These are phyloP conservation scores for Lippia alba DNA, from an alignment of 305 asterid genomes.

Conservation along the genomic window DNA sequence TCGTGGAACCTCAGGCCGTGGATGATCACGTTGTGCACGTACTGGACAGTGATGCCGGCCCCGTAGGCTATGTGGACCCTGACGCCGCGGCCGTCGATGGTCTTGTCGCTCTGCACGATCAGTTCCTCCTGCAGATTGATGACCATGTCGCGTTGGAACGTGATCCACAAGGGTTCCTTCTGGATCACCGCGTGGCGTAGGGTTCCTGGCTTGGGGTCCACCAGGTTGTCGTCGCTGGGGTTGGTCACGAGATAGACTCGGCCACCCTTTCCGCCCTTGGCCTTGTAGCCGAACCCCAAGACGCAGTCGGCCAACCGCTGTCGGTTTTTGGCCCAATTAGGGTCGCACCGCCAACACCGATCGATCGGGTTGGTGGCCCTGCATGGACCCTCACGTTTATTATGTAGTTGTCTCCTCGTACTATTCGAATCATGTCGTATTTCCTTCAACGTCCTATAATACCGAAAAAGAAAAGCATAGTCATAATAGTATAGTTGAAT, in stretches of 20 bases:
- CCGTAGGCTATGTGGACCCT: conserved; percentile 58
- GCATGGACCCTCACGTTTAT: conserved; percentile 53
- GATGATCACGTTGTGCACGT: conserved; percentile 61
- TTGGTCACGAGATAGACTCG: conserved; percentile 54
- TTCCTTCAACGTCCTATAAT: conserved; percentile 38
- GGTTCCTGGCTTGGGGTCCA: conserved; percentile 69
- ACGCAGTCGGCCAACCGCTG: conserved; percentile 70
- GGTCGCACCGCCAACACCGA: conserved; percentile 73
- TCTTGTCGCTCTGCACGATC: conserved; percentile 61
- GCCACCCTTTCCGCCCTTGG: conserved; percentile 71
- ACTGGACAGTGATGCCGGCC: conserved; percentile 67
- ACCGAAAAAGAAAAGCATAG: too few species aligned
- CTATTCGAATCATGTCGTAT: conserved; percentile 32
- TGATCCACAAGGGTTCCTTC: conserved; percentile 69
- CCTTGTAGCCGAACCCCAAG: conserved; percentile 61
- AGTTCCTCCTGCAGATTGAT: conserved; percentile 61
- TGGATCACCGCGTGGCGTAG: conserved; percentile 77
- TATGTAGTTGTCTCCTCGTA: conserved; percentile 50
- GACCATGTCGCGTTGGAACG: conserved; percentile 52
- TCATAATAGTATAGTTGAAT: too few species aligned
- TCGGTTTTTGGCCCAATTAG: conserved; percentile 64
- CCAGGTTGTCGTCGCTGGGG: conserved; percentile 48
- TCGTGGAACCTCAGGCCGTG: conserved; percentile 59
- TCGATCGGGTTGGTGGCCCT: conserved; percentile 71
- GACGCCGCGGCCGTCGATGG: conserved; percentile 76